Evolutionary conservation across 2,329 filamentous ascomycete genomes (phyloP), one percentile per base, ranked within the genome.

Genomic region (Cyphellophora europaea): DNA sequence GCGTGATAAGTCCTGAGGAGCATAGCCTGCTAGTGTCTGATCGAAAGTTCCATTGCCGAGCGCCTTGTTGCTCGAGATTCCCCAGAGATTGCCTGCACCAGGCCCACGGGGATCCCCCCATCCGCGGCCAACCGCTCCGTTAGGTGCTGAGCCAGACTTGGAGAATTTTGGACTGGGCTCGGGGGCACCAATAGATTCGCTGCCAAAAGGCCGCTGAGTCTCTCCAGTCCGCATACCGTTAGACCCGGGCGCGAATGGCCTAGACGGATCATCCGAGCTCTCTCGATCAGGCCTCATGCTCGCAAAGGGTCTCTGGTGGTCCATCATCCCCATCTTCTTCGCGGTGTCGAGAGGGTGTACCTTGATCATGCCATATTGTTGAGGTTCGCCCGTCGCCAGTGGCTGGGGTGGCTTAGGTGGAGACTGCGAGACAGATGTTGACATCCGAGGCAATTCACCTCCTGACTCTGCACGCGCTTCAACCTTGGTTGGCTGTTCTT

Each of bases 1-100:
- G 38, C 62, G 60, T n/a, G 65, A 54, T 38, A 61, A 43, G 39
- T 66, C 58, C 29, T 63, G 61, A 27, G 63, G 52, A 30, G 69
- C 59, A 36, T 68, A 69, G 27, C 63, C 62, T 19, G 61, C 61
- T 36, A 72, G 65, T 38, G 55, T 57, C 39, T 65, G 65, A 43
- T 76, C 72, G 45, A 79, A 79, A 2, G 73, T 76, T 18, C 74
- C 75, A 53, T 79, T 79, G 11, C 75, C 75, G 27, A 79, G 65
- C 16, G 71, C 69, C 47, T 70, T 67, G 47, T 65, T 65, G 35
- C 60, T 66, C 23, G 70, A 60, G 23, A 70, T 64, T 36, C 74
- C 75, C 75, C 75, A 79, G 19, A 76, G 67, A 44, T 72, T 75
- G 35, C 60, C 51, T 42, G 58, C 44, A 21, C 58, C 51, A 30